These are phyloP conservation scores for Picochlorum costavermella DNA, from an alignment of 139 green algal genomes.

Conservation along the genomic window DNA sequence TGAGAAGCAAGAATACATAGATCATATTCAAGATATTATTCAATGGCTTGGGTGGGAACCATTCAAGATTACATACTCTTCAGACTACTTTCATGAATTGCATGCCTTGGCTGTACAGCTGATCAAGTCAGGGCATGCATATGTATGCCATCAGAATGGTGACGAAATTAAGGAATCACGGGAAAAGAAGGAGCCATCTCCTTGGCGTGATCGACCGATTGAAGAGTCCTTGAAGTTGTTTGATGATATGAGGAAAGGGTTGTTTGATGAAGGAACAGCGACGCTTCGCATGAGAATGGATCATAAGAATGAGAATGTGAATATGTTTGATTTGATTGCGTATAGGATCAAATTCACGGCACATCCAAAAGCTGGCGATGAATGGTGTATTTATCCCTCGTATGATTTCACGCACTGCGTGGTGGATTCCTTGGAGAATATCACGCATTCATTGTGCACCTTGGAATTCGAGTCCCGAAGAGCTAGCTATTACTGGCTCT, in stretches of 20 bases:
- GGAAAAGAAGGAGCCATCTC: slow-evolving; percentile 62
- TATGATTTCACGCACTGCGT: slow-evolving; percentile 99
- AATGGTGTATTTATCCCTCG: slow-evolving; percentile 98
- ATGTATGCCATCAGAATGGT: slow-evolving; percentile 91
- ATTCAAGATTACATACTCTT: slow-evolving; percentile 88
- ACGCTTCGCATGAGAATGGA: slow-evolving; percentile 83
- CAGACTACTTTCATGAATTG: slow-evolving; percentile 93
- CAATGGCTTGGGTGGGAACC: slow-evolving; percentile 90
- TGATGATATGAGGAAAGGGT: slow-evolving; percentile 88
- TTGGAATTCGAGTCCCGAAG: slow-evolving; percentile 94
- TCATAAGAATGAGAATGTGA: slow-evolving; percentile 86
- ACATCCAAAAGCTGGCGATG: slow-evolving; percentile 76
- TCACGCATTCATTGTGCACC: slow-evolving; percentile 98
- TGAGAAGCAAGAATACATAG: slow-evolving; percentile 98
- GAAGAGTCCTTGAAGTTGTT: slow-evolving; percentile 88
- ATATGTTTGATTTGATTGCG: slow-evolving; percentile 97
- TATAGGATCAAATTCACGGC: slow-evolving; percentile 91
- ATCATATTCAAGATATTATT: slow-evolving; percentile 95
- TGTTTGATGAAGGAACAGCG: slow-evolving; percentile 85
- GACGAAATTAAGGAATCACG: slow-evolving; percentile 83
- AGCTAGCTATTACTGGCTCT: slow-evolving; percentile 97
- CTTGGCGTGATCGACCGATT: slow-evolving; percentile 82
- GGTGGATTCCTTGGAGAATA: slow-evolving; percentile 94
- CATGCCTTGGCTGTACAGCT: slow-evolving; percentile 86
- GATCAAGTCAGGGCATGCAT: slow-evolving; percentile 86